phyloP scores from a whole-genome alignment of 257 asterid genomes.

The Solanum phureja region DNA sequence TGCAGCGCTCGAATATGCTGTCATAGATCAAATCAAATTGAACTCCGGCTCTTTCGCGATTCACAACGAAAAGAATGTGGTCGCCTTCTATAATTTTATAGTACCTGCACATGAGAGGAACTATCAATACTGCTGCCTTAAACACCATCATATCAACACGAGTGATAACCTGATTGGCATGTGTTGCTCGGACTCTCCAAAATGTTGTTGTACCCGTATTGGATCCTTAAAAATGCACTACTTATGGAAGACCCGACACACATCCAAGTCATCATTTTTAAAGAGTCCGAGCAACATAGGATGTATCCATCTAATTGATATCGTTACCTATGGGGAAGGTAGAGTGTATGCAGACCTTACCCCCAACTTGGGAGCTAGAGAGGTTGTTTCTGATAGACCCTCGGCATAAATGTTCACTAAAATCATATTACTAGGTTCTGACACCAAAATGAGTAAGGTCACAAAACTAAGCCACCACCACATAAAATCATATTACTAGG shows the following conservation, averaged over 20 bases:
- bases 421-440: too few relatives aligned
- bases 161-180: neutral
- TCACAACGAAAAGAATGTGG: slow-evolving; percentile 75
- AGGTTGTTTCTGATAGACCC: too few relatives aligned
- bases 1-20: slow-evolving; percentile 82
- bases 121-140: neutral
- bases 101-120: slow-evolving; percentile 40
- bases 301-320: neutral
- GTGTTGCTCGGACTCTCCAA: neutral
- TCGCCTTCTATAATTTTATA: slow-evolving; percentile 89
- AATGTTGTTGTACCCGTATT: neutral
- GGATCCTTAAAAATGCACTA: neutral
- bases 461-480: too few relatives aligned
- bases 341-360: too few relatives aligned
- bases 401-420: too few relatives aligned
- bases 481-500: too few relatives aligned
- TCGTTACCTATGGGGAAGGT: too few relatives aligned
- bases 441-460: too few relatives aligned
- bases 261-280: neutral
- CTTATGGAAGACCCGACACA: neutral
- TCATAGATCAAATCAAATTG: slow-evolving; percentile 86
- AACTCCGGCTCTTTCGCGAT: slow-evolving; percentile 91
- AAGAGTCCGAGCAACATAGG: neutral
- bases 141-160: neutral
- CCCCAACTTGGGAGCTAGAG: rapidly evolving